phyloP scores from a whole-genome alignment of 2,329 filamentous ascomycete species.

The Fusarium napiforme region DNA sequence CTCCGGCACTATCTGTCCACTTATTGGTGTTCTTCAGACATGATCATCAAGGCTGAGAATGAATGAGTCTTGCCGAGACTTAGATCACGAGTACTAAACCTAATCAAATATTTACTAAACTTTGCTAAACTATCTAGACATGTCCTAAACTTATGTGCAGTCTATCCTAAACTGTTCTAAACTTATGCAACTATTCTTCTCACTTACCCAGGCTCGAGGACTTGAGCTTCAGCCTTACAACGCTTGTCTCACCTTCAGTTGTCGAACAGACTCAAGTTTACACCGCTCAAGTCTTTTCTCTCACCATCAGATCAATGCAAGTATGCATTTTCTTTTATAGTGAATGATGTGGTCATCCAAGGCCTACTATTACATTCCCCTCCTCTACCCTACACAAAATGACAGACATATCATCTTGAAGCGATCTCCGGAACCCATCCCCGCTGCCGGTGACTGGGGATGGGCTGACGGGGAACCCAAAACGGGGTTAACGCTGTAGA shows the following conservation, averaged over 20 bases:
- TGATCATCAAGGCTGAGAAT: too few species aligned
- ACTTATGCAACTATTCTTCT: too few species aligned
- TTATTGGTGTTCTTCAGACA: too few species aligned
- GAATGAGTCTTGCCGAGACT: too few species aligned
- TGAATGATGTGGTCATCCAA: neutral
- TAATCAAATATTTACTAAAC: too few species aligned
- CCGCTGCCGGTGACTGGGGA: constrained; percentile 32
- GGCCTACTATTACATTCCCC: neutral
- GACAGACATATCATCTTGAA: constrained; percentile 2
- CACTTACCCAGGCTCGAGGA: neutral
- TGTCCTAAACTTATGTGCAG: too few species aligned
- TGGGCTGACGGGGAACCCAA: constrained; percentile 16
- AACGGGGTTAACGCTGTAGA: constrained; percentile 18
- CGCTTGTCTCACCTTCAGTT: neutral
- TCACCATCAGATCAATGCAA: neutral
- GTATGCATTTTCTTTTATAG: neutral
- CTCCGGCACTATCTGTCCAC: too few species aligned
- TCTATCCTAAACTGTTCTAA: too few species aligned
- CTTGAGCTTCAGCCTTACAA: neutral
- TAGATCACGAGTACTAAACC: too few species aligned
- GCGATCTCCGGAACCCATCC: constrained; percentile 32
- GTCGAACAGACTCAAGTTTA: neutral
- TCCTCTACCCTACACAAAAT: constrained; percentile 24
- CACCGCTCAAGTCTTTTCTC: neutral
- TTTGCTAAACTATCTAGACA: too few species aligned